Evolutionary conservation across 768 basidiomycete species (phyloP), one percentile per base, ranked within the genome.

Genomic region (Agrocybe chaxingu): DNA sequence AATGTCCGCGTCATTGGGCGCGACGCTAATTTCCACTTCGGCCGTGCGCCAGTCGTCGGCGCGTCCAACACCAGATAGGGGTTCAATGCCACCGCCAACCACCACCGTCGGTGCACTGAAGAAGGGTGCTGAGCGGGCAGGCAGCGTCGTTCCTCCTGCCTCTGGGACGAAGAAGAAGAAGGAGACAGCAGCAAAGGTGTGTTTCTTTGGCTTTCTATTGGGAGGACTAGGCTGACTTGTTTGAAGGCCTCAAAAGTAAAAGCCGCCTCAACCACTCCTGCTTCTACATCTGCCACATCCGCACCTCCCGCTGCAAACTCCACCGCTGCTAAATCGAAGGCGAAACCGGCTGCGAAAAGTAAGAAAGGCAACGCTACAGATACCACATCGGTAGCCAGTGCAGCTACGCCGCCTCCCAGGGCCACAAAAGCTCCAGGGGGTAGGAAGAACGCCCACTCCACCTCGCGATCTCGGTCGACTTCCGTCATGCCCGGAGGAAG

Each of bases 381-480:
- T 6, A n/a, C 19, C 32, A 9, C 36, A 7, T 34, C 35, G 19
- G 12, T 24, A 10, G 45, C 31, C 36, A n/a, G 24, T 24, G 40
- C 34, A 8, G 30, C 33, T 13, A n/a, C 42, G 18, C 5, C 47
- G 10, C 47, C 60, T 24, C 46, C 54, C 8, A 48, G 40, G 43
- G 55, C 63, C 34, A 48, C 53, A 11, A 62, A 64, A 48, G 54
- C 57, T 8, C 34, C 62, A 36, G 46, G 59, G 13, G 65, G 61
- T 29, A 73, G 70, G 53, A 77, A 70, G 60, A 70, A 66, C 54
- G 61, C 66, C 1, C 53, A 51, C 0, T 62, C 62, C 0, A 47
- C 53, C 2, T 75, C 77, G 11, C 77, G 87, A 29, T 91, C 88
- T 31, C 77, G 87, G 9, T 90, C 88, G 8, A 74, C 84, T 8